Percentiles rank a stretch among this genome's conserved stretches.
phyloP scores from a whole-genome alignment of 345 rosid genomes.

The Atalantia buxifolia region DNA sequence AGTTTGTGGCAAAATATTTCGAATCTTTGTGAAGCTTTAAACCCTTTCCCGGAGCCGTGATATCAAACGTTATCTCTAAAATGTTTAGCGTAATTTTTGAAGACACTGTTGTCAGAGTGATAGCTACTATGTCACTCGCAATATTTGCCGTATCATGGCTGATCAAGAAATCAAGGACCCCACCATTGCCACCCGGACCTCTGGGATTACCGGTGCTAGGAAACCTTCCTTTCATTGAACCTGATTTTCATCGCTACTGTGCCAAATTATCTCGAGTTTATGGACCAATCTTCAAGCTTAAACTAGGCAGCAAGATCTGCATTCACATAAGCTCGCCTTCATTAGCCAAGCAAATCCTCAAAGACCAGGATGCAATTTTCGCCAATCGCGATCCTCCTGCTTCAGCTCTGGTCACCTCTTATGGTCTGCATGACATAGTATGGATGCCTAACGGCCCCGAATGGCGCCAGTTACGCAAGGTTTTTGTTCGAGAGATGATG shows the following conservation, averaged over 20 bases:
- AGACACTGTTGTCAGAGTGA: background rate
- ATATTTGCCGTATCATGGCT: background rate
- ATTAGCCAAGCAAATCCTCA: slow-evolving; percentile 13
- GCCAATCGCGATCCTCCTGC: slow-evolving; percentile 23
- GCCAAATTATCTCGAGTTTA: slow-evolving; percentile 4
- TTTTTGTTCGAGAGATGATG: slow-evolving; percentile 18
- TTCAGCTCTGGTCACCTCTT: background rate
- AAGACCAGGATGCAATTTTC: slow-evolving; percentile 19
- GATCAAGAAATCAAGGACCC: slow-evolving; percentile 1
- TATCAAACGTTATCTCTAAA: no score
- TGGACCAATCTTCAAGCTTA: slow-evolving; percentile 27
- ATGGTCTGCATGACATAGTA: slow-evolving; percentile 17
- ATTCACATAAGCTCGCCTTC: slow-evolving; percentile 17
- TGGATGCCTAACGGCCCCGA: slow-evolving; percentile 15
- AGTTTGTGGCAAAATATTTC: no score
- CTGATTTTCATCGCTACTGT: slow-evolving; percentile 18
- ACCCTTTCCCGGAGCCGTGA: no score
- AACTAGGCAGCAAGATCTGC: slow-evolving; percentile 19
- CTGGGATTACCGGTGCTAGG: slow-evolving; percentile 21
- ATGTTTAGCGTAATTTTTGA: no score
- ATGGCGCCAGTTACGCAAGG: slow-evolving; percentile 24
- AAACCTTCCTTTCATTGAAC: slow-evolving; percentile 19
- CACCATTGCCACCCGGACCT: slow-evolving; percentile 20
- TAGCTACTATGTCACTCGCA: background rate
- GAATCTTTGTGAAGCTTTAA: no score